A percentile compares a stretch with the other conserved stretches of the same genome.
These are phyloP conservation scores for Phytophthora hybrid DNA, from an alignment of 352 stramenopile genomes.

Conservation along the genomic window DNA sequence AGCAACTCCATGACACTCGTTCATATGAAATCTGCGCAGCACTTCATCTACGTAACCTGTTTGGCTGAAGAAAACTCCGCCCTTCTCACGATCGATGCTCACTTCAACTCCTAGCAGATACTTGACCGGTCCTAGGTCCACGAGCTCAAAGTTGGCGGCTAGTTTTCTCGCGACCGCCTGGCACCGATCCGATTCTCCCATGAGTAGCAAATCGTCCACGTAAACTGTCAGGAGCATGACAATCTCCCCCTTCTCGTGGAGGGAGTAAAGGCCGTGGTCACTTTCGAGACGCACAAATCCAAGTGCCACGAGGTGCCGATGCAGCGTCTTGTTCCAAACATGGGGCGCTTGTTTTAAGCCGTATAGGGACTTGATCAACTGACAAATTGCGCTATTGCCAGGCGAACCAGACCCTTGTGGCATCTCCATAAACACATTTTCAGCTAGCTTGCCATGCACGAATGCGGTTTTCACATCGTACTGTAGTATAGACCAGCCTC, in stretches of 20 bases:
- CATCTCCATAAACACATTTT: neutral
- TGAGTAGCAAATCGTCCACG: conserved; percentile 23
- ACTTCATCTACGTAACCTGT: too few relatives aligned
- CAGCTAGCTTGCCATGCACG: neutral
- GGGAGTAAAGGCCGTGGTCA: conserved; percentile 17
- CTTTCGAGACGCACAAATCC: conserved; percentile 8
- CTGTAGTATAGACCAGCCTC: neutral
- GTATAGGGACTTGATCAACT: neutral
- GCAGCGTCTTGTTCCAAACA: conserved; percentile 25
- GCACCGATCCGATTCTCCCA: conserved; percentile 2
- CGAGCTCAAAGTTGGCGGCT: conserved; percentile 23
- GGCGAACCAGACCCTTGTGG: neutral
- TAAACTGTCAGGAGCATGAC: conserved; percentile 11
- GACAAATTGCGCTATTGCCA: neutral
- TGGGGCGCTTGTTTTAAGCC: neutral
- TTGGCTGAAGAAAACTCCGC: too few relatives aligned
- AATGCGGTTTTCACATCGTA: neutral
- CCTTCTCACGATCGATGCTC: too few relatives aligned
- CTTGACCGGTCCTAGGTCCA: conserved; percentile 25
- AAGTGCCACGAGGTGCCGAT: neutral
- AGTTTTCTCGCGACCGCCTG: neutral
- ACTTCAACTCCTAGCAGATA: conserved; percentile 10
- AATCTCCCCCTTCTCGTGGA: neutral
- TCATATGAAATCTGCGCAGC: too few relatives aligned
- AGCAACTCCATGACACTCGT: too few relatives aligned